A percentile compares a stretch with the other conserved stretches of the same genome.
Conservation (phyloP, 208 protist species). For the Wallacemonas sp. region DNA sequence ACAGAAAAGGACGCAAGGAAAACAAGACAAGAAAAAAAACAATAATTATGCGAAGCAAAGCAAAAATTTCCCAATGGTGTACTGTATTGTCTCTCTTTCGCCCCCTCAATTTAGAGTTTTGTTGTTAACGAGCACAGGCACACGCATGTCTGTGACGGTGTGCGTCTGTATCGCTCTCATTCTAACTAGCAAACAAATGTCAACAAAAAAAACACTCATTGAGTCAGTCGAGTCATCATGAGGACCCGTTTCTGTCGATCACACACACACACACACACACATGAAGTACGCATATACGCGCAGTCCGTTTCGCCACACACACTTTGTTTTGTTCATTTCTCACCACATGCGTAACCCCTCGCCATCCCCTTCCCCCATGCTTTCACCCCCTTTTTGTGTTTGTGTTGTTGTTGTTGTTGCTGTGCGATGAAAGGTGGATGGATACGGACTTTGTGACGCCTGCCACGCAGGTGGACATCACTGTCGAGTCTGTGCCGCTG, state of each 20-base stretch:
- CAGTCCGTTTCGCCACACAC: neutral
- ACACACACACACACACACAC: neutral
- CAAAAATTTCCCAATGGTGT: conserved; percentile 3
- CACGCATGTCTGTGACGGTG: no score
- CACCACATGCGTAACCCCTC: no score
- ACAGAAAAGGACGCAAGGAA: conserved; percentile 6
- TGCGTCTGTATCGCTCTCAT: no score
- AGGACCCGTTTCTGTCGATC: no score
- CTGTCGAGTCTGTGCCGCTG: neutral
- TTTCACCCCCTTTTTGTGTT: no score
- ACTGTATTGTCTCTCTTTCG: neutral
- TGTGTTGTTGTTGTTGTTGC: no score
- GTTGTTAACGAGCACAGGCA: neutral
- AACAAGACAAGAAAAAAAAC: conserved; percentile 8
- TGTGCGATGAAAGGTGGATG: no score
- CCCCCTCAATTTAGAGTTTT: no score
- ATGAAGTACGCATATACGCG: neutral
- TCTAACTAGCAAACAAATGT: no score
- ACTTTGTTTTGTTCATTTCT: neutral
- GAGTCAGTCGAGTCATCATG: no score
- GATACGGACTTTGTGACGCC: conserved; percentile 6
- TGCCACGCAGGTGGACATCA: conserved; percentile 1
- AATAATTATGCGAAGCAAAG: neutral
- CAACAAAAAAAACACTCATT: no score
- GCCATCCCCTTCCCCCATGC: no score